Base-by-base conservation (phyloP, 2,329 filamentous ascomycete species). In the Pseudocercospora macadamiae region DNA sequence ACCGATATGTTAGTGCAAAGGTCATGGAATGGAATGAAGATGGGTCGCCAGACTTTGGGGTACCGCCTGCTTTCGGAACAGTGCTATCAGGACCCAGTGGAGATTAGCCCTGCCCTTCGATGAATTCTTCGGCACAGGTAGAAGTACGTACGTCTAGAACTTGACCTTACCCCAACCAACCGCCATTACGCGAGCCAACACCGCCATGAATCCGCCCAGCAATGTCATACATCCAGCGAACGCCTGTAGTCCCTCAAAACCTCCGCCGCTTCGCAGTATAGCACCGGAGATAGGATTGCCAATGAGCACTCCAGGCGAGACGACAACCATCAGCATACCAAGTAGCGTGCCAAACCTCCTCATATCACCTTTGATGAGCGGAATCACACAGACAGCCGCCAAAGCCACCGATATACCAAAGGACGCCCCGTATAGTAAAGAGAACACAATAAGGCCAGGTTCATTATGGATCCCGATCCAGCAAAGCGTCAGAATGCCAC, bases 1-100 rank as follows among this genome's bases (percentile, higher is more conserved):
- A 60, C 16, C 53, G 83, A 36, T 85, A 84, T 61, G 82, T 83
- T 1, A 81, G 81, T 73, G 80, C 79, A 0, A 78, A 84, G 67
- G 76, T 76, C 21, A 66, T 86, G 23, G 79, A 78, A 19, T 80
- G 77, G 63, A 80, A 82, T 44, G 70, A 75, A 0, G 77, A 85
- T 60, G 82, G 82, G 0, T 76, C 76, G 1, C 83, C 81, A 2
- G 78, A 82, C 66, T 84, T 85, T 70, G 83, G 82, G 2, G 61
- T 69, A 10, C 65, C 72, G 3, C 59, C 61, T 21, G 61, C 66
- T 3, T 56, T 75, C 51, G 73, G 72, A 0, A 71, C 49, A 16
- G 48, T 60, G 3, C 28, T 65, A 23, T 18, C 37, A 37, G 64
- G 66, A 9, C 66, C 66, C 4, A 60, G 61, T 25, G 66, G 65